Evolutionary conservation across 116 monocot species (phyloP), one percentile per base, ranked within the genome.

Genomic region (Zostera marina): DNA sequence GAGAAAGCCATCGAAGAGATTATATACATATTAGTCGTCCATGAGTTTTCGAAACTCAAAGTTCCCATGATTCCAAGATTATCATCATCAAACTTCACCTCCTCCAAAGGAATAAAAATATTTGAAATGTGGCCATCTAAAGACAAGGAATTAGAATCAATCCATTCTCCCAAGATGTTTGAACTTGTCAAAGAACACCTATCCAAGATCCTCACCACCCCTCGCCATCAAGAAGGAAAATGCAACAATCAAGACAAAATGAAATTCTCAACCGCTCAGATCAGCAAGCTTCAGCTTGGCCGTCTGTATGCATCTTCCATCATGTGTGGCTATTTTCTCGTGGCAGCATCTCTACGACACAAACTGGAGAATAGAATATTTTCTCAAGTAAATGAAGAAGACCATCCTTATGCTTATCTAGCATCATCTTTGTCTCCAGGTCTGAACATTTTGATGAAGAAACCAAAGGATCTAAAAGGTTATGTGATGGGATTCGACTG

Each of bases 311-410:
- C 84, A 22, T 76, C 84, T 42, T 84, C 84, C 8, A 72, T 84
- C 40, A 71, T 84, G 74, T 84, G 74, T 47, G 84, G 84, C 1
- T 84, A 84, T 52, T 79, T 84, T 23, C 42, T 84, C 38, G 79
- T 79, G 59, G 71, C 79, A n/a, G 74, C 64, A 22, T 61, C 56
- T 12, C 22, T 68, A 32, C 65, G 79, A 66, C 69, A 74, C 65
- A 65, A 42, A 19, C 57, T 84, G 45, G 84, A 84, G 53, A 68
- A 62, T 21, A 51, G 49, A 19, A 62, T 49, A 44, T 68, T 83
- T 57, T 57, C 68, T 43, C 70, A 47, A 16, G 61, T 58, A 17
- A 20, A 2, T 15, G 43, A 66, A 20, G 40, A 72, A 56, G 67
- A 65, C 9, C 40, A 42, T 43, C 62, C 56, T 43, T 44, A 58